Conservation (phyloP, 2,329 filamentous ascomycete genomes). For the Phialophora macrospora region DNA sequence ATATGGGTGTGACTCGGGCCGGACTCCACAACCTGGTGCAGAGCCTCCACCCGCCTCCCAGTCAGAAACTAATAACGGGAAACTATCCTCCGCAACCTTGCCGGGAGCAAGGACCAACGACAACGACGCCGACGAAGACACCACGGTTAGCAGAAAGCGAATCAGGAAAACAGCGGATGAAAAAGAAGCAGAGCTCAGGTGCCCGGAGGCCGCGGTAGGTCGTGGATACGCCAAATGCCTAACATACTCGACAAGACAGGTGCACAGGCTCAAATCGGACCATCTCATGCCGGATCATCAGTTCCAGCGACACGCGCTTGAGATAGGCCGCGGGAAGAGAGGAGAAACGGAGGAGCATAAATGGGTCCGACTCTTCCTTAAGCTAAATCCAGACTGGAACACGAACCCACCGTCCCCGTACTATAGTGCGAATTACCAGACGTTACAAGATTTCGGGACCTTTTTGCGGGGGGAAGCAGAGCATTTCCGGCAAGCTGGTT, state of each 20-base stretch:
- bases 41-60: neutral
- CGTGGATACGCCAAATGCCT: neutral
- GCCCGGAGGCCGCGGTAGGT: neutral
- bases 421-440: neutral
- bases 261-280: neutral
- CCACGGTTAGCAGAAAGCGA: neutral
- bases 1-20: neutral
- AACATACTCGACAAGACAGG: neutral
- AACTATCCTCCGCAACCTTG: neutral
- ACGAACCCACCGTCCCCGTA: neutral
- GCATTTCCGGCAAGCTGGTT: neutral
- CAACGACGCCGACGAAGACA: neutral
- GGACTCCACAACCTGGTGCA: neutral
- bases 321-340: neutral
- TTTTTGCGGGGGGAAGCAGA: neutral
- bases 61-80: neutral
- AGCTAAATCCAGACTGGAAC: neutral
- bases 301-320: neutral
- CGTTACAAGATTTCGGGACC: neutral
- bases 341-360: neutral
- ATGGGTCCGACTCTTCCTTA: neutral
- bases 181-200: neutral
- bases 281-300: neutral
- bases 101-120: neutral
- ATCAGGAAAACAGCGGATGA: neutral